Percentiles rank a stretch among this genome's conserved stretches.
These are phyloP conservation scores for Auxenochlorella pyrenoidosa DNA, from an alignment of 139 green algal species.

Conservation along the genomic window DNA sequence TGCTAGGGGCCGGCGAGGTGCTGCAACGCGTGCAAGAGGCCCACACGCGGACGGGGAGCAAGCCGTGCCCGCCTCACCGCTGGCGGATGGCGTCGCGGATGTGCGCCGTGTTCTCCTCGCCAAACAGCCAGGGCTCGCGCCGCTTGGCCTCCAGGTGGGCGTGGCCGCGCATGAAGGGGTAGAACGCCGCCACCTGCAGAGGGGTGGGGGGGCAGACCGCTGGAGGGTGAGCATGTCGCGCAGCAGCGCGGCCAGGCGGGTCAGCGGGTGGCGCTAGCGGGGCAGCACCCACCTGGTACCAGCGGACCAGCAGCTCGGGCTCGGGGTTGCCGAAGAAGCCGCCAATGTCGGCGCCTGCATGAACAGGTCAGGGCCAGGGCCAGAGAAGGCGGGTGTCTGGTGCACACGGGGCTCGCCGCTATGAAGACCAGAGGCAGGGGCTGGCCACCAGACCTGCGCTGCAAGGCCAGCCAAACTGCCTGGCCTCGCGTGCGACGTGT, in stretches of 20 bases:
- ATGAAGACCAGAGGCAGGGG: background rate
- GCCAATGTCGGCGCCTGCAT: constrained; percentile 91
- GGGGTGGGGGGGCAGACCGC: too few relatives aligned
- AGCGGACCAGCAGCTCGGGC: constrained; percentile 92
- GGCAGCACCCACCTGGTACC: constrained; percentile 91
- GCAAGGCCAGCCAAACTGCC: too few relatives aligned
- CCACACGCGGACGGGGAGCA: too few relatives aligned
- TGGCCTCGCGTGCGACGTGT: too few relatives aligned
- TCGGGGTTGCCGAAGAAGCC: constrained; percentile 99
- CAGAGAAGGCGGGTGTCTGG: too few relatives aligned
- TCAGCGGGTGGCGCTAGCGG: too few relatives aligned
- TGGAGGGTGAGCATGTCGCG: too few relatives aligned
- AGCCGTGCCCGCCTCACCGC: constrained; percentile 44
- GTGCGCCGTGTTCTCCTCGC: constrained; percentile 78
- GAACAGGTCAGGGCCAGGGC: background rate
- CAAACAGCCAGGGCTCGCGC: constrained; percentile 98
- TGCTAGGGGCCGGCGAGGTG: too few relatives aligned
- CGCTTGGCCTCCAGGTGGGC: constrained; percentile 97
- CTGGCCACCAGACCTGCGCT: background rate
- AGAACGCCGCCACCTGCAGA: constrained; percentile 80
- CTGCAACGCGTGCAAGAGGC: too few relatives aligned
- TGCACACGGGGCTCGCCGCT: too few relatives aligned
- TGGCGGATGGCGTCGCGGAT: constrained; percentile 88
- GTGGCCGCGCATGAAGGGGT: constrained; percentile 98
- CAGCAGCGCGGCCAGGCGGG: too few relatives aligned